phyloP scores from a whole-genome alignment of 2,329 filamentous ascomycete genomes.

The Drechslera avenae region DNA sequence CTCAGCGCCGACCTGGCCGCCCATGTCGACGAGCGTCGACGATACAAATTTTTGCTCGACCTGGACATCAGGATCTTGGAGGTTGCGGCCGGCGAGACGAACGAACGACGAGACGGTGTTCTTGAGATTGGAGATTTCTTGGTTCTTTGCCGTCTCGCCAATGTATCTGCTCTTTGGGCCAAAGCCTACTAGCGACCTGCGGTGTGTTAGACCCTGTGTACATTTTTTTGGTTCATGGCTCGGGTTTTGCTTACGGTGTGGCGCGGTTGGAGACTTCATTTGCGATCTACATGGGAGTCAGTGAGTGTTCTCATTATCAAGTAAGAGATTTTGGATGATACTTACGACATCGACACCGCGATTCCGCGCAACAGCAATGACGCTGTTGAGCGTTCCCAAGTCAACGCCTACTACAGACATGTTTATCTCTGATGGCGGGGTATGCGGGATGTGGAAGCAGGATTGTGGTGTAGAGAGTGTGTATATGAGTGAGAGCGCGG shows the following conservation, averaged over 20 bases:
- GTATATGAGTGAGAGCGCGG: too few relatives aligned
- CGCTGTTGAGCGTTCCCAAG: conserved; percentile 95
- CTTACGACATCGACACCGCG: conserved; percentile 98
- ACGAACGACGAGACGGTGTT: conserved; percentile 95
- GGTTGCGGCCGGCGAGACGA: conserved; percentile 83
- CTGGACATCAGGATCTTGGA: conserved; percentile 89
- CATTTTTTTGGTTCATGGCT: conserved; percentile 5
- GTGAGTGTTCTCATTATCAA: conserved; percentile 17
- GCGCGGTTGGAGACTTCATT: conserved; percentile 99
- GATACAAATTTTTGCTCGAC: conserved; percentile 92
- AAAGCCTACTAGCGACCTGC: conserved; percentile 86
- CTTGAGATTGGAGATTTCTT: conserved; percentile 99
- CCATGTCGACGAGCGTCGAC: conserved; percentile 82
- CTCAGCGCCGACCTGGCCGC: conserved; percentile 94
- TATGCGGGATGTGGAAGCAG: conserved; percentile 24
- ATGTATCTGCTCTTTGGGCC: conserved; percentile 92
- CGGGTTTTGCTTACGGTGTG: conserved; percentile 77
- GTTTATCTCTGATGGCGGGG: conserved; percentile 46
- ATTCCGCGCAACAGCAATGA: conserved; percentile 96
- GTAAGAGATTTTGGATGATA: conserved; percentile 45
- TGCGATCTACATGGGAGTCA: conserved; percentile 71
- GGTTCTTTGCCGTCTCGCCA: conserved; percentile 94
- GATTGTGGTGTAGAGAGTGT: conserved; percentile 15
- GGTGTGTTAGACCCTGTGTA: conserved; percentile 9
- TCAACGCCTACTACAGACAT: conserved; percentile 80